phyloP scores from a whole-genome alignment of 1,139 yeast species.

The Taphrina communis region DNA sequence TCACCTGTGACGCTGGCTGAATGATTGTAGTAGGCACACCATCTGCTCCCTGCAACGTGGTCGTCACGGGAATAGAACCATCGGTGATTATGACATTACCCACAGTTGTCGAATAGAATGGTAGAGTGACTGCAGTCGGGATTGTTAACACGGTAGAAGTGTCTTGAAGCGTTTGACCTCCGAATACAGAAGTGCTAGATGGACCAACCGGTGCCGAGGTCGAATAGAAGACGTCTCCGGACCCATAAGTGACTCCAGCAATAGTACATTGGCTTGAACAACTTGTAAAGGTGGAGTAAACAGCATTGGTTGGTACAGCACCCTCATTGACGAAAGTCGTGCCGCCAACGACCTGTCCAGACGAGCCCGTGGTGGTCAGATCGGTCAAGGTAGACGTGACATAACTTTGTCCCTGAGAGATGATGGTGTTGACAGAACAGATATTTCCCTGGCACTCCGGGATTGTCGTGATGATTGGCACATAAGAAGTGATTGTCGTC shows the following conservation, averaged over 20 bases:
- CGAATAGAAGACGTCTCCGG: conserved; percentile 32
- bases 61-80: conserved; percentile 16
- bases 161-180: conserved; percentile 30
- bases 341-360: conserved; percentile 34
- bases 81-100: conserved; percentile 18
- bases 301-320: conserved; percentile 22
- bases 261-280: conserved; percentile 25
- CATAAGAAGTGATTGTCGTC: conserved; percentile 13
- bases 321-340: conserved; percentile 29
- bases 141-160: conserved; percentile 9
- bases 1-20: conserved; percentile 21
- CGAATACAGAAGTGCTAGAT: conserved; percentile 11
- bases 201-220: conserved; percentile 21
- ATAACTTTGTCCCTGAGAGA: conserved; percentile 29
- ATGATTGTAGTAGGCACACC: conserved; percentile 21
- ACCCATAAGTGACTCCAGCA: conserved; percentile 19
- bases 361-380: conserved; percentile 8
- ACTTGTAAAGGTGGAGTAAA: conserved; percentile 21
- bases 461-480: conserved; percentile 35
- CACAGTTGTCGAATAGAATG: conserved; percentile 26
- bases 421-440: conserved; percentile 26
- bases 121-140: conserved; percentile 14
- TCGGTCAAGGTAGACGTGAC: conserved; percentile 14
- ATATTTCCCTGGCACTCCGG: conserved; percentile 28
- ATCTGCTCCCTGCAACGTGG: conserved; percentile 21